Base-by-base conservation (phyloP, 371 early-diverging fungal species). In the Saksenaea oblongispora region DNA sequence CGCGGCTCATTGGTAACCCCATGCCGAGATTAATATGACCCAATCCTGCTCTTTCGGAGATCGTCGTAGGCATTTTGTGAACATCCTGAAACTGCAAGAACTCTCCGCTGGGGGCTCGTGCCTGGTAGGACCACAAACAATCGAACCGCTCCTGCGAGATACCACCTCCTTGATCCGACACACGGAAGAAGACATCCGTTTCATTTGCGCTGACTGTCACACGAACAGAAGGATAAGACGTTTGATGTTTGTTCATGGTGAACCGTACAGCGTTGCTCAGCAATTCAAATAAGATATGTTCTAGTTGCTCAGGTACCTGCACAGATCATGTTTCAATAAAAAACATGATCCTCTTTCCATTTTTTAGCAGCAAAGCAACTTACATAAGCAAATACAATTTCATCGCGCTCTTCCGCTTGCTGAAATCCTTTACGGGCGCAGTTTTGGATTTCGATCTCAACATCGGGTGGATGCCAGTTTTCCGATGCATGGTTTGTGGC, bases 121-220 rank as follows among this genome's bases (percentile, higher is more conserved):
- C 75, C 58, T 72, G 87, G 84, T 56, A 96, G n/a, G 91, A 93
- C 94, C 95, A 97, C 11, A 97, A 63, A 53, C 86, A 79, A 1
- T 79, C 78, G 62, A 88, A 87, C 31, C 85, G 71, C 3, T 84
- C 78, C 28, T 82, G 74, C 18, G 77, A 71, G 68, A 96, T 93
- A 14, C 97, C 97, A 36, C 96, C 96, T 47, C 94, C 95, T 75
- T 90, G 89, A 75, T 97, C 97, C 1, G 95, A 93, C 15, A 98
- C 80, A 26, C 98, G 90, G 69, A 96, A 92, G 44, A 89, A 89
- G n/a, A 96, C 82, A 70, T 92, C 90, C 3, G 82, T 80, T 28
- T 80, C 83, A 54, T 87, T 87, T 31, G 83, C 84, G 65, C 93
- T 92, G 34, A 96, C 85, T 1, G 97, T 96, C 26, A 95, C 89